These are phyloP conservation scores for Alternaria ventricosa DNA, from an alignment of 2,329 filamentous ascomycete genomes.

Conservation along the genomic window DNA sequence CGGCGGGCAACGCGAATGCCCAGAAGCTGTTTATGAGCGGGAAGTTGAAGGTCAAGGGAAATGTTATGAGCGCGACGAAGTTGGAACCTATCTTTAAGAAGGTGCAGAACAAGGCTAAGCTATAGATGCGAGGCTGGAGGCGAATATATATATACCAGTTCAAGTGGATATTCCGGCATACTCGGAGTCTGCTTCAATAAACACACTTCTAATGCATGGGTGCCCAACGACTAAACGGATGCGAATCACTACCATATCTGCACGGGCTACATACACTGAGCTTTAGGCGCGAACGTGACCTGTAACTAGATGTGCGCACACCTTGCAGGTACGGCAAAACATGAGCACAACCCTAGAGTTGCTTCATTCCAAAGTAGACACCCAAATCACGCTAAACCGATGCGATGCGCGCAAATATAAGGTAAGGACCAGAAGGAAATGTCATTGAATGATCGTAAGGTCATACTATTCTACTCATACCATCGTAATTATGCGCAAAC, in stretches of 20 bases:
- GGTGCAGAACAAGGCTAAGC: constrained; percentile 46
- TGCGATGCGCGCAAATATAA: neutral
- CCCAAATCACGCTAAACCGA: neutral
- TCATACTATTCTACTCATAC: neutral
- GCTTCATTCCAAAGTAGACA: neutral
- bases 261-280: neutral
- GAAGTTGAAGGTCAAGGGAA: constrained; percentile 97
- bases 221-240: fast-evolving
- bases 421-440: neutral
- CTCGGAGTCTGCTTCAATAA: neutral
- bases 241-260: neutral
- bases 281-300: neutral
- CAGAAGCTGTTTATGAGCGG: constrained; percentile 98
- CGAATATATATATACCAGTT: neutral
- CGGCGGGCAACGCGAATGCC: constrained; percentile 87
- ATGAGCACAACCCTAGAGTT: neutral
- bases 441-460: neutral
- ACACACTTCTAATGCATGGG: neutral
- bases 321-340: neutral
- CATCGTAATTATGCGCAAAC: neutral
- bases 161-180: too few relatives aligned
- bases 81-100: constrained; percentile 77
- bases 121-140: constrained; percentile 29
- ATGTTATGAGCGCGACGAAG: constrained; percentile 98
- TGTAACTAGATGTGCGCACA: neutral